Conservation (phyloP, 495 filamentous ascomycete species). For the Terfezia claveryi region DNA sequence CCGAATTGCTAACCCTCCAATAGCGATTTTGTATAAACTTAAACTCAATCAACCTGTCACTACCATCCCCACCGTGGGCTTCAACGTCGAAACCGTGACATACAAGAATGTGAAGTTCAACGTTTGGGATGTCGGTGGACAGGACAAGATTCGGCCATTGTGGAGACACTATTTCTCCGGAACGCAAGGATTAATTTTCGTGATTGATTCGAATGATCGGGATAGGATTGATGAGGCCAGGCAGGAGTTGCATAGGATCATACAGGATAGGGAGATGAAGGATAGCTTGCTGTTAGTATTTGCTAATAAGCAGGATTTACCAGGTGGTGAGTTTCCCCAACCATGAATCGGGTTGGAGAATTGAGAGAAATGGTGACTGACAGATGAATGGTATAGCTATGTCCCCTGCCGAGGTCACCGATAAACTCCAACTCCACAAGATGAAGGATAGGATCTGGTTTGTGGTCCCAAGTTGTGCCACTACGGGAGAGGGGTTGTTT, state of each 20-base stretch:
- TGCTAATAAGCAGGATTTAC: slow-evolving; percentile 93
- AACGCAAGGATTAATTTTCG: slow-evolving; percentile 93
- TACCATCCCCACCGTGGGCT: slow-evolving; percentile 96
- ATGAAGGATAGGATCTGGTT: slow-evolving; percentile 89
- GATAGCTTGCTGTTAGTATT: slow-evolving; percentile 85
- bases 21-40: slow-evolving; percentile 95
- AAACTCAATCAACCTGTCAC: slow-evolving; percentile 96
- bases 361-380: too few species aligned
- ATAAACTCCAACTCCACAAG: slow-evolving; percentile 59
- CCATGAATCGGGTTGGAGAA: too few species aligned
- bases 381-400: slow-evolving; percentile 34
- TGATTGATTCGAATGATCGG: slow-evolving; percentile 79
- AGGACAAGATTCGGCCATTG: slow-evolving; percentile 95
- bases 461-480: slow-evolving; percentile 87
- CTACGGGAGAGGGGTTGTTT: slow-evolving; percentile 77
- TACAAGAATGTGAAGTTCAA: slow-evolving; percentile 99
- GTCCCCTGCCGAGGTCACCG: slow-evolving; percentile 67
- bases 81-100: slow-evolving; percentile 98
- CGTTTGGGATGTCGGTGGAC: slow-evolving; percentile 97
- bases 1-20: neutral
- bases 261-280: slow-evolving; percentile 96
- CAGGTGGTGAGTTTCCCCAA: slow-evolving; percentile 39
- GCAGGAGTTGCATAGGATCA: slow-evolving; percentile 79
- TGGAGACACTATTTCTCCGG: slow-evolving; percentile 99
- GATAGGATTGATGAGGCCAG: slow-evolving; percentile 73